Evolutionary conservation across 75 land plant genomes (phyloP), one percentile per base, ranked within the genome.

Genomic region (Chamaecyparis obtusa): DNA sequence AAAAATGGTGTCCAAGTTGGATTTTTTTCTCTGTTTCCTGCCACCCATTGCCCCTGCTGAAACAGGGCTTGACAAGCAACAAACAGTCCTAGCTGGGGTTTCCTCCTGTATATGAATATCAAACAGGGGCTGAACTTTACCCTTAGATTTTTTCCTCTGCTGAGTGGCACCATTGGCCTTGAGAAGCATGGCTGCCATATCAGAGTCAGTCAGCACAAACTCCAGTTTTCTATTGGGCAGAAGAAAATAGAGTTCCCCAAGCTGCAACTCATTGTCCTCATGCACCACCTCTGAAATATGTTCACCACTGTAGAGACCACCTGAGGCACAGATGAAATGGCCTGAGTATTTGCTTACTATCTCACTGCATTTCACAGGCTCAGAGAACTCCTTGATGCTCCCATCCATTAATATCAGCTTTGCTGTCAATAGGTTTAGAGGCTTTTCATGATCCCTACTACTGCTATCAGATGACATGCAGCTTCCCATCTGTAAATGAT

Each of bases 201-300:
- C 92, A 10, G 87, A 57, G 37, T 87, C 90, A 16, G 86, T 35
- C 21, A 91, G 55, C 27, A 74, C 77, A 36, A 85, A 17, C 7
- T 89, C 36, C 24, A 86, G 87, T 84, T 64, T 89, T 10, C 89
- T 82, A 21, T 80, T 39, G 32, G 94, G 89, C 24, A 91, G 91
- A 24, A 90, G 74, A 84, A 93, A 93, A 71, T 93, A 93, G 33
- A 93, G 76, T 87, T 92, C 90, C 51, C 87, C 85, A 8, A 77
- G 75, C 36, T 85, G 85, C 69, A 93, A 89, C 3, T 19, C 46
- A 5, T 90, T 78, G 11, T 89, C 54, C 2, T 85, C 54, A 17
- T 43, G 67, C 87, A 93, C 13, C 10, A 89, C 87, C 27, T 90
- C 89, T 1, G 79, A 76, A 15, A 92, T 90, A 76, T 56, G 39